A percentile compares a stretch with the other conserved stretches of the same genome.
phyloP scores from a whole-genome alignment of 768 basidiomycete species.

The Lactarius akahatsu region DNA sequence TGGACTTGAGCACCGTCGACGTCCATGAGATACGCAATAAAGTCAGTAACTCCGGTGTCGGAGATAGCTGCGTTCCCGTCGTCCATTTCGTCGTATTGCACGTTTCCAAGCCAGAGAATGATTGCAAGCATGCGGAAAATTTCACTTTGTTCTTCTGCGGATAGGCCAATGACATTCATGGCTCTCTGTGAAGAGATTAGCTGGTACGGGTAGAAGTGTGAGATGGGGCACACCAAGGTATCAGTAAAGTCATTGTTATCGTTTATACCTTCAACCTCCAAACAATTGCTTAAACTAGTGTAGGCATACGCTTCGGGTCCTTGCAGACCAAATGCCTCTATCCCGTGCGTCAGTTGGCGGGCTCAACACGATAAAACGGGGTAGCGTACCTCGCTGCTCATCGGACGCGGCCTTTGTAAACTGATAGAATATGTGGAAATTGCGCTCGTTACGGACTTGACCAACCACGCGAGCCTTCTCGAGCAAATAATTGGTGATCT shows the following conservation, averaged over 20 bases:
- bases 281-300: constrained; percentile 87
- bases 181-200: constrained; percentile 58
- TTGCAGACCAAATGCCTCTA: constrained; percentile 93
- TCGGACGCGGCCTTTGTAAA: constrained; percentile 94
- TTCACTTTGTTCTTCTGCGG: constrained; percentile 77
- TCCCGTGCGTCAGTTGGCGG: constrained; percentile 14
- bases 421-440: constrained; percentile 99
- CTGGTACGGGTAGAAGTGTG: background rate
- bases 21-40: constrained; percentile 93
- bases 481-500: constrained; percentile 96
- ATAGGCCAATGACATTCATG: constrained; percentile 92
- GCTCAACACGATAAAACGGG: background rate
- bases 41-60: constrained; percentile 90
- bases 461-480: constrained; percentile 97
- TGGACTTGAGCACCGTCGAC: constrained; percentile 74
- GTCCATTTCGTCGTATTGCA: constrained; percentile 84
- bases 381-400: constrained; percentile 75
- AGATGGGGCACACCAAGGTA: constrained; percentile 64
- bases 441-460: constrained; percentile 93
- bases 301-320: constrained; percentile 95
- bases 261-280: constrained; percentile 88
- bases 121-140: constrained; percentile 92
- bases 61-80: constrained; percentile 82
- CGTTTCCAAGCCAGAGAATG: constrained; percentile 95
- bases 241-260: constrained; percentile 85